Conservation (phyloP, 2,329 filamentous ascomycete species). For the Aspergillus sp. region DNA sequence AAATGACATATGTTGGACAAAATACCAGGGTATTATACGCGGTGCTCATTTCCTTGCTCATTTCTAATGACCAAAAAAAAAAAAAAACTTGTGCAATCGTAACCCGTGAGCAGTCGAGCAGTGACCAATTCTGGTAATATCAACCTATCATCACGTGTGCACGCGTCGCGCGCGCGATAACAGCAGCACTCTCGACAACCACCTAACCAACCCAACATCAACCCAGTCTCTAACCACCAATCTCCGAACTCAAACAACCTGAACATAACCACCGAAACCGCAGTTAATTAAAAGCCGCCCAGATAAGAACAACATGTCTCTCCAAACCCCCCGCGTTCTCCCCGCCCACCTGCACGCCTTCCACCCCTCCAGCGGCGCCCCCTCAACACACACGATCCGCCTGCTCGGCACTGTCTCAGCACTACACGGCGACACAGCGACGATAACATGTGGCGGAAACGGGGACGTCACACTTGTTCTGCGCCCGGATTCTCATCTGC, state of each 20-base stretch:
- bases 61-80: too few relatives aligned
- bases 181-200: too few relatives aligned
- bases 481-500: slow-evolving; percentile 50
- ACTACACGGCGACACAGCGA: slow-evolving; percentile 71
- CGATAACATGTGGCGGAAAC: slow-evolving; percentile 62
- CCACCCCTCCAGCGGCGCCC: slow-evolving; percentile 42
- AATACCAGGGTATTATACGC: too few relatives aligned
- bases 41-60: too few relatives aligned
- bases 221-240: too few relatives aligned
- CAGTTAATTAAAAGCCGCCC: too few relatives aligned
- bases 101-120: neutral
- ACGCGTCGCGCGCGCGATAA: slow-evolving; percentile 11
- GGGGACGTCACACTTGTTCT: slow-evolving; percentile 69
- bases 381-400: slow-evolving; percentile 62
- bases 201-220: too few relatives aligned
- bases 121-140: neutral
- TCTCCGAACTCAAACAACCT: too few relatives aligned
- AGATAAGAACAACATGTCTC: slow-evolving; percentile 48
- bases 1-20: too few relatives aligned
- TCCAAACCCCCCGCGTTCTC: slow-evolving; percentile 76
- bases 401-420: slow-evolving; percentile 79
- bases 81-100: too few relatives aligned
- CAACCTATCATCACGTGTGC: slow-evolving; percentile 10
- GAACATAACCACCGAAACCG: too few relatives aligned
- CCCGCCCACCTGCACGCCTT: slow-evolving; percentile 72